Percentiles rank a stretch among this genome's conserved stretches.
These are phyloP conservation scores for Halophytophthora polymorphica DNA, from an alignment of 352 stramenopile genomes.

Conservation along the genomic window DNA sequence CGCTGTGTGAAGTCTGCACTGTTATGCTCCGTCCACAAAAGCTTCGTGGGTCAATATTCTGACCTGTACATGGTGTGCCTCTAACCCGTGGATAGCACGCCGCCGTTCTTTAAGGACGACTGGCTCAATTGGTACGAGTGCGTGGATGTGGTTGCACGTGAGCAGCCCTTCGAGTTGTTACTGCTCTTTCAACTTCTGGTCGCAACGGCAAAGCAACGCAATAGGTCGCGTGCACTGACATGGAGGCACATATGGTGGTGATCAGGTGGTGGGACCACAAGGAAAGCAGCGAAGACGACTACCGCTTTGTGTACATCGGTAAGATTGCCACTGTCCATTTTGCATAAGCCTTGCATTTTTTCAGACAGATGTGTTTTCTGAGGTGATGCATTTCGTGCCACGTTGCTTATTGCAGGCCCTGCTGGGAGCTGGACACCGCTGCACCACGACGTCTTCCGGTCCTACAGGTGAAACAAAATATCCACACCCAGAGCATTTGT, in stretches of 20 bases:
- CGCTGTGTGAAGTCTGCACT: slow-evolving; percentile 3
- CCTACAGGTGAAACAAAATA: slow-evolving; percentile 89
- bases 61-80: slow-evolving; percentile 1
- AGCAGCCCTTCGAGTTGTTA: slow-evolving; percentile 1
- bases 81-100: slow-evolving; percentile 61
- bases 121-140: slow-evolving; percentile 87
- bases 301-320: slow-evolving; percentile 97
- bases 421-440: slow-evolving; percentile 86
- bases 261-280: slow-evolving; percentile 79
- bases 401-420: slow-evolving; percentile 47
- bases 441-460: slow-evolving; percentile 96
- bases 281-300: slow-evolving; percentile 74
- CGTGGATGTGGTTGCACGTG: neutral
- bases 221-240: neutral
- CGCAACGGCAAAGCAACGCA: neutral
- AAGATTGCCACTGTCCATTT: neutral
- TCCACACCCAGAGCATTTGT: no score
- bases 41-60: slow-evolving; percentile 19
- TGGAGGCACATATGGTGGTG: neutral
- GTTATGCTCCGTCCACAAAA: neutral
- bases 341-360: neutral
- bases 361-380: no score
- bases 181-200: neutral
- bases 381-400: neutral
- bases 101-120: slow-evolving; percentile 86